Evolutionary conservation across 495 filamentous ascomycete species (phyloP), one percentile per base, ranked within the genome.

Genomic region (Hyaloscypha finlandica): DNA sequence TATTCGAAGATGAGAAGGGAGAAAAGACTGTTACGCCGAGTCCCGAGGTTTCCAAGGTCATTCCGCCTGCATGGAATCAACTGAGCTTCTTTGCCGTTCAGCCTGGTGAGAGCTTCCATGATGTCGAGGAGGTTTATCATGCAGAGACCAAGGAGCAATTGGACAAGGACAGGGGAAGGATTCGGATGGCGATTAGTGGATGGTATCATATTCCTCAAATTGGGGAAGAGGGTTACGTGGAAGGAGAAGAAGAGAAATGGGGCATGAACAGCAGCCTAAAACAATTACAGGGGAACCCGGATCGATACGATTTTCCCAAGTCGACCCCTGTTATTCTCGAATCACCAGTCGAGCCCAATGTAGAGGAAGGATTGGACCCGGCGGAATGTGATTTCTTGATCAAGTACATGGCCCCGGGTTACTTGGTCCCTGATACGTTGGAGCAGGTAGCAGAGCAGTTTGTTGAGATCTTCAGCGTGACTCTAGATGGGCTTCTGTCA

Each of bases 171-270:
- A 88, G 88, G 53, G 83, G 84, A 8, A 86, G 95, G 55, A 86
- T 96, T 53, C 86, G 95, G 63, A 97, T 98, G 93, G 95, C 95
- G 31, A 98, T 99, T 70, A 96, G 92, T 68, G 95, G 95, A n/a
- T 99, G 95, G 95, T 99, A 93, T 78, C 95, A 99, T 75, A 97
- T 99, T 61, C 96, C 95, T 0, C 95, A 99, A 74, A 81, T 90
- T 68, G 95, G 95, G 42, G 95, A 99, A 74, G 92, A 94, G n/a
- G 96, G 95, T 11, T 98, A 89, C 69, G 88, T 93, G 63, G 82
- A 89, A 68, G 96, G 94, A 2, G 80, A 93, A n/a, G 95, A 98
- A 76, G 91, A 92, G 77, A 88, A 89, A 73, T 83, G 95, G 25
- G 92, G 91, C 12, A 89, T 91, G 71, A 92, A 92, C 73, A 97